phyloP scores from a whole-genome alignment of 2,329 filamentous ascomycete species.

The Aspergillus ustus region DNA sequence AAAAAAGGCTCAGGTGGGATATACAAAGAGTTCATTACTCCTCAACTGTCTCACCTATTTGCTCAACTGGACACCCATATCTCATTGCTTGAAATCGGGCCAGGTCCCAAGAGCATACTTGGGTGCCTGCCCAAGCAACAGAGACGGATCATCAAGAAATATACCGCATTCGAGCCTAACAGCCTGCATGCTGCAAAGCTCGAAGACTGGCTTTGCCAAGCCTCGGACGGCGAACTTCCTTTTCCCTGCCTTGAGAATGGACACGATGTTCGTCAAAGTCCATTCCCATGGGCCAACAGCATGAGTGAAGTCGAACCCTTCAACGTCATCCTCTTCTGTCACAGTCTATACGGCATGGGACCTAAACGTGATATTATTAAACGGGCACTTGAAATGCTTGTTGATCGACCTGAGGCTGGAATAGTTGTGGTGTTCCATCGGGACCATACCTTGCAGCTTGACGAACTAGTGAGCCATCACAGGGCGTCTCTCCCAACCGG shows the following conservation, averaged over 20 bases:
- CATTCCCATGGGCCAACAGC: conserved; percentile 28
- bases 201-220: conserved; percentile 47
- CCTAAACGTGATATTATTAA: conserved; percentile 54
- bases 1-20: conserved; percentile 32
- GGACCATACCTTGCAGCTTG: conserved; percentile 48
- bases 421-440: conserved; percentile 63
- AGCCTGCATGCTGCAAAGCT: conserved; percentile 50
- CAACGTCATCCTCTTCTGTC: conserved; percentile 65
- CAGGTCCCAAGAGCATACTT: conserved; percentile 61
- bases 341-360: conserved; percentile 67
- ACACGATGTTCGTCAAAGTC: conserved; percentile 13
- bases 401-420: conserved; percentile 33
- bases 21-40: conserved; percentile 57
- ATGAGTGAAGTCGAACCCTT: conserved; percentile 46
- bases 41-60: conserved; percentile 51
- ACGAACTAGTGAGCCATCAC: conserved; percentile 55
- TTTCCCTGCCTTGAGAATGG: conserved; percentile 18
- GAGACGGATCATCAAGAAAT: conserved; percentile 53
- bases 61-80: conserved; percentile 44
- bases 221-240: conserved; percentile 30
- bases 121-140: conserved; percentile 49
- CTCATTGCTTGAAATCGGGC: conserved; percentile 64
- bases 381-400: conserved; percentile 55
- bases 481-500: conserved; percentile 54
- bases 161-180: conserved; percentile 62